Evolutionary conservation across 805 yeast species (phyloP).

Genomic region (Teunomyces cretensis): DNA sequence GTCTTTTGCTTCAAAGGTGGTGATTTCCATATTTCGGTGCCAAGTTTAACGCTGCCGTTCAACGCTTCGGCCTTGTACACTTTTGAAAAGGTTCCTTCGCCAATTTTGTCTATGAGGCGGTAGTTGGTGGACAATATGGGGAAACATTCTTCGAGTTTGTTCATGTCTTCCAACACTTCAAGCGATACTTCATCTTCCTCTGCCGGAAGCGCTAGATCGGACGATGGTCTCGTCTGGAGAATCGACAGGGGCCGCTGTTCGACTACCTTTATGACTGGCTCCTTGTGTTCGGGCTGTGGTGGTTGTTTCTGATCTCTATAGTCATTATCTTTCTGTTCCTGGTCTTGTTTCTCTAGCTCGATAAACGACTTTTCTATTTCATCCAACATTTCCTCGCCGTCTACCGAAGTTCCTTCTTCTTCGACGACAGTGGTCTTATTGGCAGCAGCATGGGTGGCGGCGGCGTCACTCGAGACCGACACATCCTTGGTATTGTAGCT

Average conservation of each 20-base stretch:
- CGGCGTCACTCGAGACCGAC: neutral
- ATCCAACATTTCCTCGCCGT: neutral
- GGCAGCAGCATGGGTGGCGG: neutral
- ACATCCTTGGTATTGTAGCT: neutral
- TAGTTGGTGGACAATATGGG: constrained; percentile 50
- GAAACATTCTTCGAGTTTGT: constrained; percentile 52
- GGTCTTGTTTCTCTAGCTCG: neutral
- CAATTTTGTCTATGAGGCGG: constrained; percentile 55
- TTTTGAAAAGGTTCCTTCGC: constrained; percentile 66
- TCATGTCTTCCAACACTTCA: constrained; percentile 59
- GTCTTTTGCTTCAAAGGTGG: constrained; percentile 39
- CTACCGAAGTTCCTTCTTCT: constrained; percentile 4
- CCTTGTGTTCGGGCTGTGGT: neutral
- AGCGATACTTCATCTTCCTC: constrained; percentile 50
- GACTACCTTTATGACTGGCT: neutral
- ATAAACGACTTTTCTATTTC: neutral
- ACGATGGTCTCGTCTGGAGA: neutral
- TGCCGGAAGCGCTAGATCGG: constrained; percentile 10
- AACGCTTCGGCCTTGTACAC: constrained; percentile 63
- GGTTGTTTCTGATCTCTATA: neutral
- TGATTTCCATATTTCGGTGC: constrained; percentile 44
- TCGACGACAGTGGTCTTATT: neutral
- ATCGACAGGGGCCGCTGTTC: neutral
- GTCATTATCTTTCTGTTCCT: neutral
- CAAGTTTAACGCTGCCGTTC: constrained; percentile 36